Percentiles rank a stretch among this genome's conserved stretches.
Conservation (phyloP, 1,139 yeast genomes). For the Ashbya aceris region DNA sequence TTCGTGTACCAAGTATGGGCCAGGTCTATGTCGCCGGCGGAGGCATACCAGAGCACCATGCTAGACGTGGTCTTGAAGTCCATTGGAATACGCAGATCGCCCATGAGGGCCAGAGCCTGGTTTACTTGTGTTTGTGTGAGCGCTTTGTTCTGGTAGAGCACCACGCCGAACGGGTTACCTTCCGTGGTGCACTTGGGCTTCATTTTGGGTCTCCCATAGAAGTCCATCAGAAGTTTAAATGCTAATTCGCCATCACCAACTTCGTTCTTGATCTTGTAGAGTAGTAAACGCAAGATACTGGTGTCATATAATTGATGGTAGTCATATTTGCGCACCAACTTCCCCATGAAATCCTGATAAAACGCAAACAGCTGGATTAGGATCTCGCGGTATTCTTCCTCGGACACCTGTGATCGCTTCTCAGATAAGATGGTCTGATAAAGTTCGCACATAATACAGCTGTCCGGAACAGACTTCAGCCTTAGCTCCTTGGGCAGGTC, state of each 20-base stretch:
- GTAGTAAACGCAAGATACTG: slow-evolving; percentile 17
- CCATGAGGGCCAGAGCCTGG: slow-evolving; percentile 18
- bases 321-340: slow-evolving; percentile 1
- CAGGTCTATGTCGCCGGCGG: slow-evolving; percentile 12
- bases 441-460: slow-evolving; percentile 17
- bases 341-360: slow-evolving; percentile 11
- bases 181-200: slow-evolving; percentile 8
- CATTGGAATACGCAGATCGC: slow-evolving; percentile 14
- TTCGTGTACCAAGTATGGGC: slow-evolving; percentile 26
- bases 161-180: slow-evolving; percentile 20
- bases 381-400: slow-evolving; percentile 12
- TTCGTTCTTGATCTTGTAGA: slow-evolving; percentile 14
- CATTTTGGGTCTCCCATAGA: slow-evolving; percentile 12
- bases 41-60: slow-evolving; percentile 18
- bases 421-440: slow-evolving; percentile 13
- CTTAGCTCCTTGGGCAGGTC: slow-evolving; percentile 8
- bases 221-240: slow-evolving; percentile 17
- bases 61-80: slow-evolving; percentile 21
- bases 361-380: slow-evolving; percentile 16
- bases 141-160: slow-evolving; percentile 16
- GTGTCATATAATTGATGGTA: slow-evolving; percentile 14
- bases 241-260: slow-evolving; percentile 20
- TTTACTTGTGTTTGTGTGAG: slow-evolving; percentile 16
- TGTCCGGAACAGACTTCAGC: slow-evolving; percentile 8
- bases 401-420: slow-evolving; percentile 10